Evolutionary conservation across 2,329 filamentous ascomycete species (phyloP).

Genomic region (Chaetomiaceae sp.): DNA sequence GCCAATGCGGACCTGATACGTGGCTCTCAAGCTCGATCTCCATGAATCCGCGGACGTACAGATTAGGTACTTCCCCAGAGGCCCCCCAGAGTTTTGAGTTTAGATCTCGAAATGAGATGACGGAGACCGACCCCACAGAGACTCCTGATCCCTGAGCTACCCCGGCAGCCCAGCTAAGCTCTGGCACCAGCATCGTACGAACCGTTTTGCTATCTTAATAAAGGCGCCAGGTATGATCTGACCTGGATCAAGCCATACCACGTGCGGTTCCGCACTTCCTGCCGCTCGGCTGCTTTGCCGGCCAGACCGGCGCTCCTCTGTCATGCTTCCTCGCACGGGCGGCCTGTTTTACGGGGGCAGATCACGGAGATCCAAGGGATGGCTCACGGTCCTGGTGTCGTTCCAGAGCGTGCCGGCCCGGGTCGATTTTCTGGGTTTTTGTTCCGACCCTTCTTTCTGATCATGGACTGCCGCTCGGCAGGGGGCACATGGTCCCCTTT

Average conservation of each 20-base stretch:
- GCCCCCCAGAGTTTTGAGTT: neutral
- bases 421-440: slow-evolving; percentile 15
- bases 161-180: too few relatives aligned
- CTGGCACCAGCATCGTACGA: neutral
- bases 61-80: too few relatives aligned
- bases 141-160: neutral
- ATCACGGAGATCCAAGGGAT: slow-evolving; percentile 16
- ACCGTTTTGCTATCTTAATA: neutral
- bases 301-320: slow-evolving; percentile 6
- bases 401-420: slow-evolving; percentile 16
- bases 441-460: slow-evolving; percentile 18
- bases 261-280: slow-evolving; percentile 3
- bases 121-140: too few relatives aligned
- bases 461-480: slow-evolving; percentile 9
- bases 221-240: neutral
- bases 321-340: slow-evolving; percentile 17
- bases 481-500: slow-evolving; percentile 11
- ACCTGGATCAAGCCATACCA: slow-evolving; percentile 6
- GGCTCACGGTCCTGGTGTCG: neutral
- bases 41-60: too few relatives aligned
- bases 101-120: neutral
- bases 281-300: slow-evolving; percentile 16
- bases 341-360: slow-evolving; percentile 16
- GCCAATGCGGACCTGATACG: slow-evolving; percentile 21
- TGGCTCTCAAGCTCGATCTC: slow-evolving; percentile 8